Conservation (phyloP, 768 basidiomycete genomes). For the Cyclocybe cylindracea region DNA sequence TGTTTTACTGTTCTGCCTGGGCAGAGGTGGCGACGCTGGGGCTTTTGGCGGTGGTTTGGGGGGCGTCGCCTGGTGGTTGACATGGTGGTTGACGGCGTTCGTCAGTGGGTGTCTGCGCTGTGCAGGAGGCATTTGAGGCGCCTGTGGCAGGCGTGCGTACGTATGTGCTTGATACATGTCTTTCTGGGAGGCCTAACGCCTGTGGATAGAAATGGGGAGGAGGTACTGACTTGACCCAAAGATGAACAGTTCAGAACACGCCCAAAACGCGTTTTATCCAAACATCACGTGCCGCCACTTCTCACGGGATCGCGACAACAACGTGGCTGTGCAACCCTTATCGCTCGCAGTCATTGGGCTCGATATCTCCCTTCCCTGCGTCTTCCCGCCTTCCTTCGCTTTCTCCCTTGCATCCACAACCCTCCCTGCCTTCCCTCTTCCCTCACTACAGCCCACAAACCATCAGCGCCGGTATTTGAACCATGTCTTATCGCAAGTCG, state of each 20-base stretch:
- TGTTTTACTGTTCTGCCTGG: conserved; percentile 81
- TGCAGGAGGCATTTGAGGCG: conserved; percentile 25
- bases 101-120: conserved; percentile 43
- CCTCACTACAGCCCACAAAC: no score
- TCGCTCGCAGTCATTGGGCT: no score
- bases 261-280: conserved; percentile 26
- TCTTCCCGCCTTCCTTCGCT: no score
- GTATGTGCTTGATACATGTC: conserved; percentile 36
- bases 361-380: no score
- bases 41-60: conserved; percentile 41
- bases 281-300: conserved; percentile 21
- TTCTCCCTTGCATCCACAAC: no score
- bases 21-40: conserved; percentile 64
- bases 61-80: conserved; percentile 19
- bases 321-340: neutral
- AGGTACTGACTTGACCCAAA: conserved; percentile 14
- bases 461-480: no score
- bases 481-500: no score
- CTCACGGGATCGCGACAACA: conserved; percentile 15
- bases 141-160: conserved; percentile 29
- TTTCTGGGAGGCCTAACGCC: conserved; percentile 49
- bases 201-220: conserved; percentile 2
- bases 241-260: conserved; percentile 17
- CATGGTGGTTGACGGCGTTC: conserved; percentile 37
- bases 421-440: no score